Conservation (phyloP, 2,329 filamentous ascomycete genomes). For the Xylariales sp. region DNA sequence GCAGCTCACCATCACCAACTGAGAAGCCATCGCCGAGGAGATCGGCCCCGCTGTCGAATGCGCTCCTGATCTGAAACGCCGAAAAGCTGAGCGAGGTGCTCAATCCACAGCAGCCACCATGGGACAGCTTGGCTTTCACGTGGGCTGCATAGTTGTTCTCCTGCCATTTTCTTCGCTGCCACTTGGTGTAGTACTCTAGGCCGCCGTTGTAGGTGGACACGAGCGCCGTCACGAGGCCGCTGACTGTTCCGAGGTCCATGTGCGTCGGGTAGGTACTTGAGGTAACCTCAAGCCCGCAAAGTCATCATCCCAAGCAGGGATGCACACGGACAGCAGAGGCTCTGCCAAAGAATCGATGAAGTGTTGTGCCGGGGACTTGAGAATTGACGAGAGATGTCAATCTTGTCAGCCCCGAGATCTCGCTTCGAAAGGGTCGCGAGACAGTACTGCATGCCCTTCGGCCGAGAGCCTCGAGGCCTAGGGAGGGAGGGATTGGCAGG, state of each 20-base stretch:
- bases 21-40: slow-evolving; percentile 31
- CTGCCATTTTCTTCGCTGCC: slow-evolving; percentile 28
- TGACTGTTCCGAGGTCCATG: slow-evolving; percentile 25
- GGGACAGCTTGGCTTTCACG: slow-evolving; percentile 5
- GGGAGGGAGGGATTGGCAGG: too few relatives aligned
- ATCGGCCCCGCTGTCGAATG: slow-evolving; percentile 27
- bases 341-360: too few relatives aligned
- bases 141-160: slow-evolving; percentile 28
- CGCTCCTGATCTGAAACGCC: slow-evolving; percentile 24
- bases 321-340: too few relatives aligned
- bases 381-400: too few relatives aligned
- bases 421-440: too few relatives aligned
- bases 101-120: slow-evolving; percentile 26
- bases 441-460: too few relatives aligned
- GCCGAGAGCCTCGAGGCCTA: too few relatives aligned
- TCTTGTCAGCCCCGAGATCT: too few relatives aligned
- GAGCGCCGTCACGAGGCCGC: slow-evolving; percentile 25
- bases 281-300: too few relatives aligned
- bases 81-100: slow-evolving; percentile 30
- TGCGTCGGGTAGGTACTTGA: too few relatives aligned
- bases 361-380: too few relatives aligned
- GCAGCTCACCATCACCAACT: slow-evolving; percentile 28
- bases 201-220: slow-evolving; percentile 25
- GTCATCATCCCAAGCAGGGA: too few relatives aligned
- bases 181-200: slow-evolving; percentile 29